These are phyloP conservation scores for Bacidia rubella DNA, from an alignment of 495 filamentous ascomycete genomes.

Conservation along the genomic window DNA sequence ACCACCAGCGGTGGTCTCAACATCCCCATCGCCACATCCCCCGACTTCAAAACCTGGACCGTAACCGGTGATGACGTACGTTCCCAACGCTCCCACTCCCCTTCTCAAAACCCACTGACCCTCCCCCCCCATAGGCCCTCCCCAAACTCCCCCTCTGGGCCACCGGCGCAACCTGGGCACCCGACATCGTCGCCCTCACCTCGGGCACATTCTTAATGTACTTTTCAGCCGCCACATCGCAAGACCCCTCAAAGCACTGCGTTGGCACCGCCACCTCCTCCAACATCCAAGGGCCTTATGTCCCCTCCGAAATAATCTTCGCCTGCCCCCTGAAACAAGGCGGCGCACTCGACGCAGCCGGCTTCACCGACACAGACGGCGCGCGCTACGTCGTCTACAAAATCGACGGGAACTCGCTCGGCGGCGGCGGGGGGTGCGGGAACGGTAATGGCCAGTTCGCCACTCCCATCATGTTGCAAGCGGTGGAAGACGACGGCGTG, in stretches of 20 bases:
- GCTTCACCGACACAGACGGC: conserved; percentile 23
- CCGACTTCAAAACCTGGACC: conserved; percentile 23
- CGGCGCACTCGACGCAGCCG: conserved; percentile 29
- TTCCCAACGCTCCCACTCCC: not conserved
- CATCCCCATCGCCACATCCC: conserved; percentile 15
- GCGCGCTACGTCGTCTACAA: conserved; percentile 34
- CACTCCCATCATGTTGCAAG: conserved; percentile 44
- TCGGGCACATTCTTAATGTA: conserved; percentile 31
- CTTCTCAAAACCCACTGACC: not conserved
- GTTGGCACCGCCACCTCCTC: conserved; percentile 30
- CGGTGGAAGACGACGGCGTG: conserved; percentile 34
- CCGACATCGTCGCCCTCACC: conserved; percentile 28
- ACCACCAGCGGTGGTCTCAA: conserved; percentile 15
- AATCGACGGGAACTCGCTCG: conserved; percentile 41
- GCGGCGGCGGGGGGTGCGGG: conserved; percentile 35
- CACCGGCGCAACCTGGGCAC: conserved; percentile 32
- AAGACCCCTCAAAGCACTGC: conserved; percentile 26
- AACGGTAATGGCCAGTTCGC: conserved; percentile 29
- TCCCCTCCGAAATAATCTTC: conserved; percentile 16
- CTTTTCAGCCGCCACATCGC: conserved; percentile 22
- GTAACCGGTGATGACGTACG: conserved; percentile 19
- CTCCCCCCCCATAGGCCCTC: conserved; percentile 3
- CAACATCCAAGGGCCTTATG: conserved; percentile 27
- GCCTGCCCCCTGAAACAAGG: conserved; percentile 26
- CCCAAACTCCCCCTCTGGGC: conserved; percentile 23